phyloP scores from a whole-genome alignment of 176 grass and related monocot species.

The Musa acuminata region DNA sequence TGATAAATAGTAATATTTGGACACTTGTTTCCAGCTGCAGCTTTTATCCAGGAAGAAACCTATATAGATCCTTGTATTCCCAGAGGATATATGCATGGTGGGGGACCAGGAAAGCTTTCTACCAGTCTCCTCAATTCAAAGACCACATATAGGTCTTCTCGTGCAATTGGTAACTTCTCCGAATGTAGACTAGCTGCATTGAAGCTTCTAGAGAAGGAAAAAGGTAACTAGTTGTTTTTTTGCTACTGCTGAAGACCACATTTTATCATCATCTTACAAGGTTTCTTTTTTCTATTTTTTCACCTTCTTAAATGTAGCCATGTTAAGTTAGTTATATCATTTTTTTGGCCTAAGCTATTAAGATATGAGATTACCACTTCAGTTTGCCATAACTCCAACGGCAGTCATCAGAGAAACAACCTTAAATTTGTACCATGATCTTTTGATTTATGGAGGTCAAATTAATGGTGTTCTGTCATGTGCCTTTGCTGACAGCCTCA shows the following conservation, averaged over 20 bases:
- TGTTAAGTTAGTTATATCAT: background rate
- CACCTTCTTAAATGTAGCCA: background rate
- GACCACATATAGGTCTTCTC: constrained; percentile 25
- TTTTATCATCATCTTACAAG: background rate
- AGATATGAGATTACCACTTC: background rate
- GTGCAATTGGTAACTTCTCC: constrained; percentile 23
- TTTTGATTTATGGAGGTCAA: background rate
- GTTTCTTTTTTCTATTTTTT: background rate
- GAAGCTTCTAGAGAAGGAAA: constrained; percentile 17
- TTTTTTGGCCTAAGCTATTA: background rate
- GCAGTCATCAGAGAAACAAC: background rate
- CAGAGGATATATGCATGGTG: constrained; percentile 39
- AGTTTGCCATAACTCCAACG: background rate
- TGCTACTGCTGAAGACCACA: background rate
- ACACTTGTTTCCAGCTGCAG: constrained; percentile 28
- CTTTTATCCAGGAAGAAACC: constrained; percentile 40
- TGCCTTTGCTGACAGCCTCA: background rate
- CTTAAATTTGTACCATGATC: background rate
- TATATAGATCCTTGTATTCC: constrained; percentile 87
- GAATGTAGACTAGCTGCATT: constrained; percentile 14
- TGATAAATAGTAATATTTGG: constrained; percentile 11
- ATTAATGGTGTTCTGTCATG: background rate
- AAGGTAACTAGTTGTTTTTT: background rate
- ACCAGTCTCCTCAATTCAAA: constrained; percentile 36
- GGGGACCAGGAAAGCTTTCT: constrained; percentile 34